Conservation (phyloP, 179 eudicot species). For the Heliamphora pulchella region DNA sequence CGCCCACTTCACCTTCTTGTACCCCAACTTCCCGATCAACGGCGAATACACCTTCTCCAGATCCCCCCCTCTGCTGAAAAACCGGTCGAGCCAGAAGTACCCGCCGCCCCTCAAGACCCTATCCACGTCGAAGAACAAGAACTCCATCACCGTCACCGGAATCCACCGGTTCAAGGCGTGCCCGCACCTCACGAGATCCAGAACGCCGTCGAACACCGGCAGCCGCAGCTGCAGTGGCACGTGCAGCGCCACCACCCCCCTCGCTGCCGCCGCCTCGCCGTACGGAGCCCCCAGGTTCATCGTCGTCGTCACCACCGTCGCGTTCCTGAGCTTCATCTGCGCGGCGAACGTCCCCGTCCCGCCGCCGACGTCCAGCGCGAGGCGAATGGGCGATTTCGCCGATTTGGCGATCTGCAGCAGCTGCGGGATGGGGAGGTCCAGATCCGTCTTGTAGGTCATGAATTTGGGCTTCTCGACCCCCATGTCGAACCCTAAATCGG, state of each 20-base stretch:
- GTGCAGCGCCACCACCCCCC: conserved; percentile 72
- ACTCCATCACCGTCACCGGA: conserved; percentile 60
- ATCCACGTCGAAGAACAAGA: conserved; percentile 74
- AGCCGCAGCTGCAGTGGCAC: conserved; percentile 81
- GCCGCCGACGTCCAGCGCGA: conserved; percentile 79
- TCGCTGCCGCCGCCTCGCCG: conserved; percentile 56
- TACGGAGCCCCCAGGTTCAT: conserved; percentile 76
- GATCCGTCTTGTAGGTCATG: conserved; percentile 41
- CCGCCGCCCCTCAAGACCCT: conserved; percentile 91
- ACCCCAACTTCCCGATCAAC: conserved; percentile 61
- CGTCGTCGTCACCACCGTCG: conserved; percentile 66
- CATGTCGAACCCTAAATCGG: conserved; percentile 60
- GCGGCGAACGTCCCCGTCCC: conserved; percentile 78
- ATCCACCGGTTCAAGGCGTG: conserved; percentile 85
- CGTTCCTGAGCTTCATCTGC: conserved; percentile 55
- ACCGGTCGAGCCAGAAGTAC: conserved; percentile 70
- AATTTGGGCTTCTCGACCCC: conserved; percentile 34
- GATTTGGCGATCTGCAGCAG: conserved; percentile 36
- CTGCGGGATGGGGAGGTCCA: conserved; percentile 72
- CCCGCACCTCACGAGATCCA: conserved; percentile 78
- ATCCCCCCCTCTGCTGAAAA: conserved; percentile 66
- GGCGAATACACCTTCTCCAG: conserved; percentile 74
- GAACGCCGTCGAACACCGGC: conserved; percentile 73
- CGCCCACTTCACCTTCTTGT: conserved; percentile 89
- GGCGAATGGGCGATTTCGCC: conserved; percentile 31